phyloP scores from a whole-genome alignment of 495 filamentous ascomycete species.

The Mytilinidion resinicola region DNA sequence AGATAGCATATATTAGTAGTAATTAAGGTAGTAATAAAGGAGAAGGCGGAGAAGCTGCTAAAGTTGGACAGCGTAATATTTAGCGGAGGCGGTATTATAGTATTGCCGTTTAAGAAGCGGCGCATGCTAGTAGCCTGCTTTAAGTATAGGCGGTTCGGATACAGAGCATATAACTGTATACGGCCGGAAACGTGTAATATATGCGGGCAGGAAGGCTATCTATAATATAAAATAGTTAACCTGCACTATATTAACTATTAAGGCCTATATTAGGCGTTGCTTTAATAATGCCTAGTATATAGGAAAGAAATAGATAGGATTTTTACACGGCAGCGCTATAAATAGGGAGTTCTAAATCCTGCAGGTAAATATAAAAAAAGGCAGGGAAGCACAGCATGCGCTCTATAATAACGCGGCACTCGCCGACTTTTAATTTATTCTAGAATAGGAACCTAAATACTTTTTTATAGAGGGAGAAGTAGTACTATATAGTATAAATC shows the following conservation, averaged over 20 bases:
- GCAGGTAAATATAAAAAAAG: no score
- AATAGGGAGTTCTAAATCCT: no score
- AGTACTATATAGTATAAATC: no score
- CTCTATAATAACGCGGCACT: no score
- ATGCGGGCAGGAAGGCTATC: slow-evolving; percentile 18
- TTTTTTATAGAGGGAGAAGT: no score
- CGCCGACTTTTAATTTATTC: no score
- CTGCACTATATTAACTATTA: slow-evolving; percentile 12
- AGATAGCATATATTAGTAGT: slow-evolving; percentile 15
- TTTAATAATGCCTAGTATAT: slow-evolving; percentile 8
- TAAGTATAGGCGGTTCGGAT: slow-evolving; percentile 12
- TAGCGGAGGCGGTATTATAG: slow-evolving; percentile 7
- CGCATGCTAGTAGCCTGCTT: slow-evolving; percentile 16
- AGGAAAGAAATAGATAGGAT: slow-evolving; percentile 13
- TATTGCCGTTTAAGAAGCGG: slow-evolving; percentile 14
- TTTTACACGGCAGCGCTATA: no score
- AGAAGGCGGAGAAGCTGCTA: slow-evolving; percentile 17
- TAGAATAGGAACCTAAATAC: no score
- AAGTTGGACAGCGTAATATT: slow-evolving; percentile 16
- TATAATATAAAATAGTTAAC: slow-evolving; percentile 9
- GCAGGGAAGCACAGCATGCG: no score
- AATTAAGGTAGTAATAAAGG: slow-evolving; percentile 17
- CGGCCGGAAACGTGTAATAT: slow-evolving; percentile 14
- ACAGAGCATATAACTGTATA: slow-evolving; percentile 14
- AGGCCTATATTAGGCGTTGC: slow-evolving; percentile 5